phyloP scores from a whole-genome alignment of 306 rosid species.

The Medicago ruthenica region DNA sequence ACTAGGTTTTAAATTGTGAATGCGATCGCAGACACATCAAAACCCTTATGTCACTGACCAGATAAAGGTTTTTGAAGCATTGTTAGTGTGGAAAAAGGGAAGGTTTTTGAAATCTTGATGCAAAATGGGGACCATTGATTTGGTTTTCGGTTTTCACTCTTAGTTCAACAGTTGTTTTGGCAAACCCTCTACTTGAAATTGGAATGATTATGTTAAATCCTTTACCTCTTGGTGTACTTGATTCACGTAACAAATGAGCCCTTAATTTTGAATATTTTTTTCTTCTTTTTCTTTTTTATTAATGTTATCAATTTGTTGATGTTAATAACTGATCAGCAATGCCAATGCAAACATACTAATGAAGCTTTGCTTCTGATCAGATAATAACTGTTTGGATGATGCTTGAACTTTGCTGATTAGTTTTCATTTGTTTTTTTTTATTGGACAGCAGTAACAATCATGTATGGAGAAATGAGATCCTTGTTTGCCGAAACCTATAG shows the following conservation, averaged over 20 bases:
- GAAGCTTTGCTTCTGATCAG: slow-evolving; percentile 20
- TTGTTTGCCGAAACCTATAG: slow-evolving; percentile 32
- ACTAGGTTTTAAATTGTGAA: not conserved
- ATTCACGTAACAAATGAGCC: slow-evolving; percentile 11
- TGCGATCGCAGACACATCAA: not conserved
- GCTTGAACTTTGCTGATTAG: slow-evolving; percentile 29
- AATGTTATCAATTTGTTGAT: slow-evolving; percentile 14
- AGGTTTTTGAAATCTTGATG: slow-evolving; percentile 26
- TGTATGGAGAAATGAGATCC: slow-evolving; percentile 40
- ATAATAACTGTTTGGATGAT: slow-evolving; percentile 14
- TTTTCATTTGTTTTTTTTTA: slow-evolving; percentile 25
- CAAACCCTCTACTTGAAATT: not conserved
- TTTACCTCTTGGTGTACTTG: slow-evolving; percentile 18
- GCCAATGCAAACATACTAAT: not conserved
- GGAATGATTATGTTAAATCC: slow-evolving; percentile 21
- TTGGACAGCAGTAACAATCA: slow-evolving; percentile 49
- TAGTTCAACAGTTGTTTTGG: slow-evolving; percentile 24
- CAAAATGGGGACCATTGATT: slow-evolving; percentile 32
- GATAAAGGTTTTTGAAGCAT: too few relatives aligned
- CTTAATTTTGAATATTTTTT: not conserved
- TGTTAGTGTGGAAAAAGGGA: slow-evolving; percentile 9
- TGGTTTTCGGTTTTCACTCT: slow-evolving; percentile 12
- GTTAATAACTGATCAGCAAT: not conserved
- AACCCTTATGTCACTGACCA: not conserved
- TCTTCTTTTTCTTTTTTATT: slow-evolving; percentile 18